phyloP scores from a whole-genome alignment of 495 filamentous ascomycete species.

The Xylaria nigripes region DNA sequence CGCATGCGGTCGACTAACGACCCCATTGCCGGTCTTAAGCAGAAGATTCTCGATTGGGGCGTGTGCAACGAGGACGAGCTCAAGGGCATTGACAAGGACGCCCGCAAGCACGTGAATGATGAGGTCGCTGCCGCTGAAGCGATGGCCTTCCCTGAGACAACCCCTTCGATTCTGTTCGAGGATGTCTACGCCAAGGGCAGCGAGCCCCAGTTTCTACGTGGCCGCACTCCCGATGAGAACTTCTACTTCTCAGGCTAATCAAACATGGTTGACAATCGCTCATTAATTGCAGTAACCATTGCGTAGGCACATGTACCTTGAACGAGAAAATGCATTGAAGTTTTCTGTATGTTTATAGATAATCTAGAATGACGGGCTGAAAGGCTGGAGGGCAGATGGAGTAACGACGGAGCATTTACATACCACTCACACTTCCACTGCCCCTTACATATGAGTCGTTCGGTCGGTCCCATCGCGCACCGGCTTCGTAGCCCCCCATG shows the following conservation, averaged over 20 bases:
- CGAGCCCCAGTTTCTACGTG: slow-evolving; percentile 86
- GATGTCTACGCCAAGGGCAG: slow-evolving; percentile 91
- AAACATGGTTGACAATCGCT: neutral
- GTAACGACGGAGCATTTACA: slow-evolving; percentile 10
- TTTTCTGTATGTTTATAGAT: slow-evolving; percentile 18
- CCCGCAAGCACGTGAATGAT: slow-evolving; percentile 70
- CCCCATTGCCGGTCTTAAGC: slow-evolving; percentile 94
- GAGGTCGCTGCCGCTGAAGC: slow-evolving; percentile 87
- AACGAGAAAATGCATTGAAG: slow-evolving; percentile 1
- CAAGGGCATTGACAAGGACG: slow-evolving; percentile 89
- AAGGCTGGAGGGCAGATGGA: slow-evolving; percentile 15
- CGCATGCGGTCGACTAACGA: slow-evolving; percentile 98
- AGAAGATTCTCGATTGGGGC: slow-evolving; percentile 93
- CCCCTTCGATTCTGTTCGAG: slow-evolving; percentile 76
- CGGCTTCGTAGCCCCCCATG: neutral
- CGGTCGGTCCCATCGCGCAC: neutral
- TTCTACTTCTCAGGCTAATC: slow-evolving; percentile 56
- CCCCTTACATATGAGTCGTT: neutral
- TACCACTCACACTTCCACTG: neutral
- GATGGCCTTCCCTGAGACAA: slow-evolving; percentile 71
- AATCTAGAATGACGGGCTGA: slow-evolving; percentile 20
- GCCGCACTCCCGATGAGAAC: slow-evolving; percentile 85
- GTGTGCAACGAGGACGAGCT: slow-evolving; percentile 93
- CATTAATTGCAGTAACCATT: neutral
- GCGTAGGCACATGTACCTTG: neutral